A percentile compares a stretch with the other conserved stretches of the same genome.
These are phyloP conservation scores for Trichoderma sp. DNA, from an alignment of 2,329 filamentous ascomycete genomes.

Conservation along the genomic window DNA sequence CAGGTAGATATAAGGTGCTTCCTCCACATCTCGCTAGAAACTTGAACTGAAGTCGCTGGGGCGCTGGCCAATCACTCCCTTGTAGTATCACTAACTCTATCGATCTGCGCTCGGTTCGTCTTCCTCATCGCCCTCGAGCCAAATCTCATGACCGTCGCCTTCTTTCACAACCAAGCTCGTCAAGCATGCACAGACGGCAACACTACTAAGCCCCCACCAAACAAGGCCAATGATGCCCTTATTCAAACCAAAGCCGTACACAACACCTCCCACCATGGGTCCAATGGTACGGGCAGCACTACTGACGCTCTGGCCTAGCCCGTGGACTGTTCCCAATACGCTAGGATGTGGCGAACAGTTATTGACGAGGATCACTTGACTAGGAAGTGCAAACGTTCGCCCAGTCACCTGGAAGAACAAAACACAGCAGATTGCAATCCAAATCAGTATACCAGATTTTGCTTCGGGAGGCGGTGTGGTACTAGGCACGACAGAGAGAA, in stretches of 20 bases:
- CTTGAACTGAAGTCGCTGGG: background rate
- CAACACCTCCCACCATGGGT: constrained; percentile 56
- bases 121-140: constrained; percentile 57
- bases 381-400: constrained; percentile 58
- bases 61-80: background rate
- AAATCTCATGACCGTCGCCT: constrained; percentile 62
- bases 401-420: constrained; percentile 63
- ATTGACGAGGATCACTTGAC: constrained; percentile 46
- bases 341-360: constrained; percentile 48
- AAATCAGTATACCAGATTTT: constrained; percentile 56
- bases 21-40: background rate
- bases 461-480: constrained; percentile 46
- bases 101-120: constrained; percentile 9
- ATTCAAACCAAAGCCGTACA: constrained; percentile 58
- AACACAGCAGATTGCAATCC: constrained; percentile 61
- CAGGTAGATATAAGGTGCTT: background rate
- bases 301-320: constrained; percentile 55
- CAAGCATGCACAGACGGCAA: constrained; percentile 48
- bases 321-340: constrained; percentile 47
- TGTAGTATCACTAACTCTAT: background rate
- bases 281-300: constrained; percentile 59
- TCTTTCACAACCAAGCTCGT: constrained; percentile 57
- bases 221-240: constrained; percentile 56
- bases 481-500: constrained; percentile 65
- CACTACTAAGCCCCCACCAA: constrained; percentile 53